A percentile compares a stretch with the other conserved stretches of the same genome.
Evolutionary conservation across 768 basidiomycete genomes (phyloP).

Genomic region (Boletus insuetus): DNA sequence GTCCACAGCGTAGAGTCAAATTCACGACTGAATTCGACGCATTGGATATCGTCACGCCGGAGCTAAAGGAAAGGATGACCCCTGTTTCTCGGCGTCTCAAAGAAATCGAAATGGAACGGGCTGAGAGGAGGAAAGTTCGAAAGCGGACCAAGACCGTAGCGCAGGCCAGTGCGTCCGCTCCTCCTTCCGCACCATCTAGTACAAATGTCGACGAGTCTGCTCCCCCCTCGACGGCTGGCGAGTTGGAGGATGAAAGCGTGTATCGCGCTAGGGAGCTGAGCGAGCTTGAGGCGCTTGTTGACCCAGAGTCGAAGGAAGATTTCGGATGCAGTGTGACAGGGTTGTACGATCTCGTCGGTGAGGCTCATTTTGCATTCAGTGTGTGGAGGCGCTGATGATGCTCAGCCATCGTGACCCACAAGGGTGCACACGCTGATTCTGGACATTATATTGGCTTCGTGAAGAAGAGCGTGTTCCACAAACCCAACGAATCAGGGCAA

Average conservation of each 20-base stretch:
- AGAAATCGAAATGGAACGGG: constrained; percentile 80
- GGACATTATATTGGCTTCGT: constrained; percentile 96
- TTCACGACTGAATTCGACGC: constrained; percentile 89
- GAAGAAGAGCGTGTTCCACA: constrained; percentile 70
- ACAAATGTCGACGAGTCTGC: constrained; percentile 50
- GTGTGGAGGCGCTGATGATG: neutral
- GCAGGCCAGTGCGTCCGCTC: constrained; percentile 14
- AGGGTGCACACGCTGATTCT: constrained; percentile 90
- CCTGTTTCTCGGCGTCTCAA: constrained; percentile 72
- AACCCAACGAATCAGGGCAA: constrained; percentile 6
- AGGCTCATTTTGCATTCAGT: constrained; percentile 27
- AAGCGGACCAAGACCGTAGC: constrained; percentile 59
- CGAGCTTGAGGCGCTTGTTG: constrained; percentile 63
- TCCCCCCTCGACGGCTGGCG: constrained; percentile 20
- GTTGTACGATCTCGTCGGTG: constrained; percentile 89
- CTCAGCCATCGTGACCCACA: constrained; percentile 93
- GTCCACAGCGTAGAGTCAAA: constrained; percentile 77
- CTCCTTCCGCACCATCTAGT: constrained; percentile 21
- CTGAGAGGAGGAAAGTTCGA: constrained; percentile 78
- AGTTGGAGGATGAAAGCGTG: constrained; percentile 61
- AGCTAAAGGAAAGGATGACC: constrained; percentile 65
- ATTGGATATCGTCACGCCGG: constrained; percentile 76
- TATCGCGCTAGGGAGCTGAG: constrained; percentile 62
- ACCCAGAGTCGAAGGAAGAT: constrained; percentile 61
- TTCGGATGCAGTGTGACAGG: constrained; percentile 75